Evolutionary conservation across 2,329 filamentous ascomycete genomes (phyloP).

Genomic region (Epichloe gansuensis): DNA sequence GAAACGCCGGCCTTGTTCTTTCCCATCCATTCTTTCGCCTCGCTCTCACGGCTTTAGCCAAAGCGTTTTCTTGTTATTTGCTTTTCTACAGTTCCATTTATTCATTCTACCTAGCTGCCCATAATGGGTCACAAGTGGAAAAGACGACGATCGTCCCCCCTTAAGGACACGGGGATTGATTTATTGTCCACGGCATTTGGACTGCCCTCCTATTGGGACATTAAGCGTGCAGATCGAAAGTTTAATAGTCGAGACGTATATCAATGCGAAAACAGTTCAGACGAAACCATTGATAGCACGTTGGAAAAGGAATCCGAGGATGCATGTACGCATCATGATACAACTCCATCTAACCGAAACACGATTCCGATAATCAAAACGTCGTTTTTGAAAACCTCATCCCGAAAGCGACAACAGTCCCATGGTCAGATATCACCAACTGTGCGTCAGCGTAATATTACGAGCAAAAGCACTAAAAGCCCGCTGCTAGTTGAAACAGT

Average conservation of each 20-base stretch:
- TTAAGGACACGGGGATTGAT: constrained; percentile 11
- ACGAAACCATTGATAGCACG: neutral
- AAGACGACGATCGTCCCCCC: neutral
- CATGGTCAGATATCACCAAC: neutral
- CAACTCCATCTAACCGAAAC: neutral
- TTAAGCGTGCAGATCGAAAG: constrained; percentile 5
- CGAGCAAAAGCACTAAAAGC: neutral
- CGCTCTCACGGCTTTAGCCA: neutral
- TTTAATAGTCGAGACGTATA: neutral
- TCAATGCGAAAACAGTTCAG: neutral
- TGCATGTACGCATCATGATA: neutral
- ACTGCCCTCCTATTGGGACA: constrained; percentile 11
- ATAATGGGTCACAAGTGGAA: constrained; percentile 11
- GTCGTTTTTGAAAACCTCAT: neutral
- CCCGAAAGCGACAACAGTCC: constrained; percentile 1
- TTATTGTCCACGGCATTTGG: constrained; percentile 17
- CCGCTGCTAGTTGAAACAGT: neutral
- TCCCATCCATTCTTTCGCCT: neutral
- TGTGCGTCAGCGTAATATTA: neutral
- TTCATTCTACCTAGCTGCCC: neutral
- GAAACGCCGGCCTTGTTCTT: neutral
- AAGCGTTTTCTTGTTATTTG: neutral
- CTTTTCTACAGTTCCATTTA: neutral
- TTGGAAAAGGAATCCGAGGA: neutral
- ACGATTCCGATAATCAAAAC: neutral